Base-by-base conservation (phyloP, 352 stramenopile genomes). In the Globisporangium rhizosaccharum region DNA sequence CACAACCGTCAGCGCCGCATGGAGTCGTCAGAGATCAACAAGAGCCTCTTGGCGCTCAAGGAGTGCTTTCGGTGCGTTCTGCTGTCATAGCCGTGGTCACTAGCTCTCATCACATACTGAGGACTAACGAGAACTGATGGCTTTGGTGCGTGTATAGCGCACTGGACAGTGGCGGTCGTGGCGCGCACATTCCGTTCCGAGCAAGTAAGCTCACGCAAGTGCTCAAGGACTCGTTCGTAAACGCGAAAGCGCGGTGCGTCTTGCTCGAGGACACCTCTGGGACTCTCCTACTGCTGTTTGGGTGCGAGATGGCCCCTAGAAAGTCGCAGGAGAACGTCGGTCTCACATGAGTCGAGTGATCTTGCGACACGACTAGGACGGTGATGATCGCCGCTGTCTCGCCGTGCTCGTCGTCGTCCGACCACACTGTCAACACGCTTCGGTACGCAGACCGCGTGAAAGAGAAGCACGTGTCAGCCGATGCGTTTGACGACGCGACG, bases 21-120 rank as follows among this genome's bases (percentile, higher is more conserved):
- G 75, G 96, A 99, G 68, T 97, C 94, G 18, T 95, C 96, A 6
- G 96, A 99, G 70, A 99, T 99, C 60, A 99, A 99, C 69, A 98
- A 97, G 56, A 98, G 89, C 42, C 70, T 99, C 20, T 63, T 99
- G 30, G 95, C 96, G 9, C 66, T 99, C 30, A 99, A 99, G 67
- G 96, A 99, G 63, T 97, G 97, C 20, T 98, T 99, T 65, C 79
- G 96, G 67, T 88, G 53, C 30, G 65, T 58, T 2, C 15, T 67
- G 26, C 9, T 18, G 47, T n/a, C 4, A 26, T 14, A 41, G 17
- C 53, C 18, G 18, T 4, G 57, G 1, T 50, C 20, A 37, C 28
- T 59, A 18, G 8, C 8, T 41, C 33, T 33, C 23, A 23, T 8
- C 17, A 7, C 42, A 7, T 44, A 30, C 30, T 44, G 26, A n/a